Evolutionary conservation across 208 protist genomes (phyloP), one percentile per base, ranked within the genome.

Genomic region (Acanthamoeba quina): DNA sequence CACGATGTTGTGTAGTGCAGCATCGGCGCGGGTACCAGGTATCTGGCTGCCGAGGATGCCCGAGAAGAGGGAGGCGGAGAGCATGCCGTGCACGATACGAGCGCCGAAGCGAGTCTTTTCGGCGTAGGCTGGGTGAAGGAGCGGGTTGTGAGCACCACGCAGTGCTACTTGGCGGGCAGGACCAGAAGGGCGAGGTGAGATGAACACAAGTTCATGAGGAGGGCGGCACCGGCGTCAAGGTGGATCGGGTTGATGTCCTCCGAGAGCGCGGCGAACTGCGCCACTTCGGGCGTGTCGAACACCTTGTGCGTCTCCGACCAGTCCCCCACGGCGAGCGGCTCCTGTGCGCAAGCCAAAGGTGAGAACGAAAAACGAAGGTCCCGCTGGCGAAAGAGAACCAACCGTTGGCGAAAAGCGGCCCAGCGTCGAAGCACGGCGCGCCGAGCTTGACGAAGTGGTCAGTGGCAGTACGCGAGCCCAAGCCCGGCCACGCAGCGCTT

Each of bases 191-290:
- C 1, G 11, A 17, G 66, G 26, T 13, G 11, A 24, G 26, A 76
- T 10, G 9, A 41, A n/a, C 29, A 44, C 1, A 37, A 37, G 37
- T 37, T 37, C 37, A n/a, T n/a, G n/a, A n/a, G 11, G 37, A 21
- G 15, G 29, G 83, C 17, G 13, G 29, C 17, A 44, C 54, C 60
- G 6, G 10, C 29, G 34, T 90, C 83, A 2, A 90, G 34, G 60
- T 90, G 83, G n/a, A 90, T 52, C 5, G 83, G 83, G 56, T 90
- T 90, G 49, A 29, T 41, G 26, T 90, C 83, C 34, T 90, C 83
- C 13, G 83, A 90, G 56, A 90, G 83, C 6, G 49, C 10, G 11
- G 56, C 34, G n/a, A 90, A 90, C 60, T 90, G 83, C 0, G 54
- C 37, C 37, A 90, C 83, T 29, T 90, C 83, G 5, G 29, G 54